A percentile compares a stretch with the other conserved stretches of the same genome.
phyloP scores from a whole-genome alignment of 2,329 filamentous ascomycete species.

The Parascedosporium putredinis region DNA sequence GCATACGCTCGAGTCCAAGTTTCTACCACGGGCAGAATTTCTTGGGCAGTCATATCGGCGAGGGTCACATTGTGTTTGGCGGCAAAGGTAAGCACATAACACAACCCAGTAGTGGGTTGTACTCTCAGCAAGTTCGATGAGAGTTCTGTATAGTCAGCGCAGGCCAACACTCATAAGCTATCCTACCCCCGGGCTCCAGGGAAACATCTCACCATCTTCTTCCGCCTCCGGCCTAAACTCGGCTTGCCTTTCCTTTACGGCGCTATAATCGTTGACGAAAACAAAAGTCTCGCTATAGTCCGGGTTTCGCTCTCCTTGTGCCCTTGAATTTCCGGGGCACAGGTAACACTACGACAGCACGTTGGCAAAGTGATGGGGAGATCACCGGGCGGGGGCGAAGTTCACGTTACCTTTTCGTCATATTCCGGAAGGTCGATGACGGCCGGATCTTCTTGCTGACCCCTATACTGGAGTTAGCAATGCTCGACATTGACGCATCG shows the following conservation, averaged over 20 bases:
- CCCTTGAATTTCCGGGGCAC: slow-evolving; percentile 82
- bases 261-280: slow-evolving; percentile 96
- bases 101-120: slow-evolving; percentile 83
- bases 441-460: slow-evolving; percentile 64
- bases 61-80: slow-evolving; percentile 84
- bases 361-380: neutral
- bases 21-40: slow-evolving; percentile 75
- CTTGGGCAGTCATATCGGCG: slow-evolving; percentile 67
- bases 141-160: slow-evolving; percentile 40
- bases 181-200: neutral
- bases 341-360: slow-evolving; percentile 65
- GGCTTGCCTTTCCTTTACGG: slow-evolving; percentile 86
- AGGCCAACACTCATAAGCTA: neutral
- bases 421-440: slow-evolving; percentile 64
- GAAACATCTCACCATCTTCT: slow-evolving; percentile 13
- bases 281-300: slow-evolving; percentile 80
- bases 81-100: slow-evolving; percentile 94
- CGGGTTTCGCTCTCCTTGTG: slow-evolving; percentile 78
- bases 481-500: too few species aligned
- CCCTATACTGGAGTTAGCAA: too few species aligned
- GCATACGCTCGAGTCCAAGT: slow-evolving; percentile 90
- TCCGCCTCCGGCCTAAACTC: slow-evolving; percentile 50
- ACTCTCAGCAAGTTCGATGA: slow-evolving; percentile 70
- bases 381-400: neutral
- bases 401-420: slow-evolving; percentile 51